phyloP scores from a whole-genome alignment of 345 rosid species.

The Lepidium sativum region DNA sequence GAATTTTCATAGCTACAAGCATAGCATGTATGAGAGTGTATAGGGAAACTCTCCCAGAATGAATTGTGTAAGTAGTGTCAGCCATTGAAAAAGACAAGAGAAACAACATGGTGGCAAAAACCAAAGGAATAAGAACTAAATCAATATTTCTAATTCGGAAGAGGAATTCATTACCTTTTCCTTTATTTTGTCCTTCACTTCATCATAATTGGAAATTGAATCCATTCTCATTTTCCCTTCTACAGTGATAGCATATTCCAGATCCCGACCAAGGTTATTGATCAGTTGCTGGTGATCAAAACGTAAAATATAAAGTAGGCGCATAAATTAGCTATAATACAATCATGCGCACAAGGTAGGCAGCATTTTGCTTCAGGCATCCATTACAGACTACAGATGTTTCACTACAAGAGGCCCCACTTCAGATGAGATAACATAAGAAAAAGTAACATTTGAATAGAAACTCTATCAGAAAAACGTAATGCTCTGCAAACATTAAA shows the following conservation, averaged over 20 bases:
- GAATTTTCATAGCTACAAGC: neutral
- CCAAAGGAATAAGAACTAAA: neutral
- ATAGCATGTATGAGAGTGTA: conserved; percentile 5
- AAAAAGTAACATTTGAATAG: neutral
- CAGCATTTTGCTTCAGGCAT: neutral
- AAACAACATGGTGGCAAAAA: conserved; percentile 1
- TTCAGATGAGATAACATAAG: neutral
- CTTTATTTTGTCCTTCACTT: conserved; percentile 66
- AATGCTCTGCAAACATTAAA: neutral
- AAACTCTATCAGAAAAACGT: neutral
- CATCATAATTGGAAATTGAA: conserved; percentile 75
- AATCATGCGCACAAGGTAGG: neutral
- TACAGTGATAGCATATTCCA: conserved; percentile 85
- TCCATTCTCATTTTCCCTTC: conserved; percentile 93
- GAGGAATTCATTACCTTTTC: conserved; percentile 50
- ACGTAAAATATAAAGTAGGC: conserved; percentile 23
- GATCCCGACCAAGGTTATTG: conserved; percentile 82
- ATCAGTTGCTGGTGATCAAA: conserved; percentile 66
- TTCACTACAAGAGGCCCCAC: neutral
- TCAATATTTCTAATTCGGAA: conserved; percentile 3
- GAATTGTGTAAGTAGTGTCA: conserved; percentile 1
- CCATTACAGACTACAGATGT: neutral
- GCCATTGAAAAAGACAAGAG: conserved; percentile 14
- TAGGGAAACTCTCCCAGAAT: conserved; percentile 1
- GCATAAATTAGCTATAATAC: neutral